A percentile compares a stretch with the other conserved stretches of the same genome.
Evolutionary conservation across 495 filamentous ascomycete genomes (phyloP).

Genomic region (Glarea lozoyensis): DNA sequence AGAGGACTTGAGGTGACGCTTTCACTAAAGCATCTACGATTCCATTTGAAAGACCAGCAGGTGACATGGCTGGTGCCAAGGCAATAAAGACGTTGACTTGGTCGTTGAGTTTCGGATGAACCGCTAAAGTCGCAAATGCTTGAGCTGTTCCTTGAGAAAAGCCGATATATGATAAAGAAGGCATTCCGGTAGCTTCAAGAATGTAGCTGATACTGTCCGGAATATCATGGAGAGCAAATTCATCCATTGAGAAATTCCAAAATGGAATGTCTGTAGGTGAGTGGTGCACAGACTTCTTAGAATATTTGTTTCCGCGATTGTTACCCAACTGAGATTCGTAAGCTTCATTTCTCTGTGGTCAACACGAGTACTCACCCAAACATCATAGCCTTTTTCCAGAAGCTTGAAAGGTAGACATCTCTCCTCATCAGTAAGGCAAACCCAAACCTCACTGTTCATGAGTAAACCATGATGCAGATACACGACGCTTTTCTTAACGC

Average conservation of each 20-base stretch:
- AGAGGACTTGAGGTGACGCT: constrained; percentile 86
- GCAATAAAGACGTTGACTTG: constrained; percentile 96
- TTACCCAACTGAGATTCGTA: constrained; percentile 61
- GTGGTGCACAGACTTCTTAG: constrained; percentile 74
- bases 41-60: constrained; percentile 77
- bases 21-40: constrained; percentile 91
- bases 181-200: constrained; percentile 69
- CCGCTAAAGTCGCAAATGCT: constrained; percentile 89
- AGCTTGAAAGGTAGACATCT: constrained; percentile 80
- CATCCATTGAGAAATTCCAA: constrained; percentile 96
- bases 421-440: constrained; percentile 80
- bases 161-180: constrained; percentile 88
- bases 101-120: constrained; percentile 86
- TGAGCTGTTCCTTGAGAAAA: constrained; percentile 97
- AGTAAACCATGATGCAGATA: constrained; percentile 94
- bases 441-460: constrained; percentile 99
- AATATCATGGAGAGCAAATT: constrained; percentile 97
- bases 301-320: constrained; percentile 97
- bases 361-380: constrained; percentile 58
- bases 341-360: not conserved
- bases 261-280: constrained; percentile 71
- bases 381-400: constrained; percentile 89
- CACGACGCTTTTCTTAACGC: constrained; percentile 73
- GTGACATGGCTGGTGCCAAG: constrained; percentile 94
- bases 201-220: constrained; percentile 91